Evolutionary conservation across 2,329 filamentous ascomycete genomes (phyloP).

Genomic region (Karstenula rhodostoma): DNA sequence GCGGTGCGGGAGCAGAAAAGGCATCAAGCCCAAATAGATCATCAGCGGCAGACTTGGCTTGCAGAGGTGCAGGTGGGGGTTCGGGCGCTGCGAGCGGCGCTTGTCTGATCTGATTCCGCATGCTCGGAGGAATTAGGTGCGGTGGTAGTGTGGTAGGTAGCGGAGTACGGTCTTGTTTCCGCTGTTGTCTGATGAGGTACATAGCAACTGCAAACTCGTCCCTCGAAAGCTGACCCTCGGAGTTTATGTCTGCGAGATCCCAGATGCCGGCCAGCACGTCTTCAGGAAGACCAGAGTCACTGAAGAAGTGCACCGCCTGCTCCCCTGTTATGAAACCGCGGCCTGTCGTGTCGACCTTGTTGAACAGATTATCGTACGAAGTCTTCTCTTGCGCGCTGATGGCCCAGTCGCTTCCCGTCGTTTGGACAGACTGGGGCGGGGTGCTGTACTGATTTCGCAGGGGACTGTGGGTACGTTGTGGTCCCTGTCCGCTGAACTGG

Average conservation of each 20-base stretch:
- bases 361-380: conserved; percentile 87
- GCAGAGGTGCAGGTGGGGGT: conserved; percentile 53
- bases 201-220: conserved; percentile 98
- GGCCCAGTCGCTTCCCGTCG: conserved; percentile 76
- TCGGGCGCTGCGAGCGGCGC: conserved; percentile 55
- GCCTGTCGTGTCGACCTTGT: conserved; percentile 79
- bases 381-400: conserved; percentile 84
- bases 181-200: conserved; percentile 93
- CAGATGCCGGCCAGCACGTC: conserved; percentile 93
- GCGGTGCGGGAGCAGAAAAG: conserved; percentile 58
- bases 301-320: conserved; percentile 93
- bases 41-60: conserved; percentile 83
- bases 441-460: conserved; percentile 61
- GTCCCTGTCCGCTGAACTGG: conserved; percentile 76
- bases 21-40: conserved; percentile 94
- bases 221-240: conserved; percentile 80
- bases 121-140: conserved; percentile 83
- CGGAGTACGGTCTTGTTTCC: conserved; percentile 70
- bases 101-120: conserved; percentile 70
- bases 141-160: conserved; percentile 81
- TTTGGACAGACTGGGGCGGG: conserved; percentile 59
- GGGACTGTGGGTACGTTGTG: conserved; percentile 68
- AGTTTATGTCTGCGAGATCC: conserved; percentile 95
- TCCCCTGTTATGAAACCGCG: conserved; percentile 90
- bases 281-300: conserved; percentile 87